Percentiles rank a stretch among this genome's conserved stretches.
These are phyloP conservation scores for Cercis canadensis DNA, from an alignment of 306 rosid genomes.

Conservation along the genomic window DNA sequence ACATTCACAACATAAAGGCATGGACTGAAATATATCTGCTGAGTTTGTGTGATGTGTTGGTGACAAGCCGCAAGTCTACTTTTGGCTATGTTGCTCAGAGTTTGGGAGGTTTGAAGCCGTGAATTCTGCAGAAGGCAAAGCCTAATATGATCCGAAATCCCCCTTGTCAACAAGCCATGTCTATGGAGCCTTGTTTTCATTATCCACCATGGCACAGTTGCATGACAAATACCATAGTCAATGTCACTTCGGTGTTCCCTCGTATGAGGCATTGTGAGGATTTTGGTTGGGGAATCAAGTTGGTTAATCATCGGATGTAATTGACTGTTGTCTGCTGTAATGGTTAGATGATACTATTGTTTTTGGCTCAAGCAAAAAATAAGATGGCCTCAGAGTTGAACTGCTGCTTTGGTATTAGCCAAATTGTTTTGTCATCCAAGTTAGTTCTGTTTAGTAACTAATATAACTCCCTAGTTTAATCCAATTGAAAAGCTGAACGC, in stretches of 20 bases:
- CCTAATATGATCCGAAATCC: constrained; percentile 61
- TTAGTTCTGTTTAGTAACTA: too few relatives aligned
- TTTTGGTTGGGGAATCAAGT: constrained; percentile 64
- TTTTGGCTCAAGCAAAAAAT: too few relatives aligned
- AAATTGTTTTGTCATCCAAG: too few relatives aligned
- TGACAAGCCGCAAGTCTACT: constrained; percentile 81
- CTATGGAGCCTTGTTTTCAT: constrained; percentile 86
- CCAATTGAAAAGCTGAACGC: too few relatives aligned
- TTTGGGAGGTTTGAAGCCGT: constrained; percentile 81
- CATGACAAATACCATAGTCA: constrained; percentile 52
- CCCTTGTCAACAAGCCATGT: constrained; percentile 65
- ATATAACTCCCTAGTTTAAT: too few relatives aligned
- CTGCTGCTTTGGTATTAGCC: too few relatives aligned
- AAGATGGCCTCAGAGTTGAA: too few relatives aligned
- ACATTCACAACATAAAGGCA: constrained; percentile 51
- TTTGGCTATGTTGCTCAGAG: constrained; percentile 85
- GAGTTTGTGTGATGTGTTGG: constrained; percentile 58
- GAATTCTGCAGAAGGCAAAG: constrained; percentile 69
- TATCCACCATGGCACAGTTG: constrained; percentile 77
- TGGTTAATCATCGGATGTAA: too few relatives aligned
- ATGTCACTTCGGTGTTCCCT: constrained; percentile 60
- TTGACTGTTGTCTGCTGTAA: too few relatives aligned
- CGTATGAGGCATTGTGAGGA: constrained; percentile 76
- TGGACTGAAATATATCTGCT: constrained; percentile 48
- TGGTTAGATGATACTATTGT: too few relatives aligned